A percentile compares a stretch with the other conserved stretches of the same genome.
Conservation (phyloP, 345 rosid species). For the Brassica napus region Da-Ae NC_063442.1:30697001-30697500, state of each 20-base stretch:
- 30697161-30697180: neutral
- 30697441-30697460: neutral
- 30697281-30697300: neutral
- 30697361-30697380: neutral
- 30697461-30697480: neutral
- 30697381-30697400: neutral
- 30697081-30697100: slow-evolving; percentile 29
- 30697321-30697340: neutral
- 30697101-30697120: slow-evolving; percentile 13
- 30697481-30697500: neutral
- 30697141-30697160: neutral
- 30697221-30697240: slow-evolving; percentile 8
- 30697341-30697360: neutral
- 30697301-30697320: neutral
- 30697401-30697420: neutral
- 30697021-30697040: slow-evolving; percentile 1
- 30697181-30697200: slow-evolving; percentile 1
- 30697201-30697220: slow-evolving; percentile 9
- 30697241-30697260: neutral
- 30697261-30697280: slow-evolving; percentile 11
- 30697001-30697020: neutral
- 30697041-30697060: neutral
- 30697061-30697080: neutral
- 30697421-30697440: neutral
- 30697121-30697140: slow-evolving; percentile 16